phyloP scores from a whole-genome alignment of 2,329 filamentous ascomycete species.

The Penicillium sp. region DNA sequence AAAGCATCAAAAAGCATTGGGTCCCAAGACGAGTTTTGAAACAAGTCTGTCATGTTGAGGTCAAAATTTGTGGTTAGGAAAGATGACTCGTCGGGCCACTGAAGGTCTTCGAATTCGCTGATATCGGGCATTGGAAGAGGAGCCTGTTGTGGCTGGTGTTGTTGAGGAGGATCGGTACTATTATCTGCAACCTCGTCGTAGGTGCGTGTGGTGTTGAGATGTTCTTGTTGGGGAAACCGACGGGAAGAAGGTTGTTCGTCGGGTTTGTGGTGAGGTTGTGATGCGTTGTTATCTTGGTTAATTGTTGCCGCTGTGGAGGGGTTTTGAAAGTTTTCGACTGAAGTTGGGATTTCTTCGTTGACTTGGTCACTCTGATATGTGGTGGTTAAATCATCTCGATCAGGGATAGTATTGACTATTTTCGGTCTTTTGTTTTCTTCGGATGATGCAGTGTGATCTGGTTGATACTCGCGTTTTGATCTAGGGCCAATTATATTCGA shows the following conservation, averaged over 20 bases:
- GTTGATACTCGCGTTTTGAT: neutral
- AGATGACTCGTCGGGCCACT: conserved; percentile 8
- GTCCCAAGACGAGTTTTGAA: conserved; percentile 30
- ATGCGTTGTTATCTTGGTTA: neutral
- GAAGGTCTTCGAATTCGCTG: conserved; percentile 11
- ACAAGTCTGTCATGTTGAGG: conserved; percentile 29
- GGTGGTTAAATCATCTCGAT: neutral
- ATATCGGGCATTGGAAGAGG: conserved; percentile 14
- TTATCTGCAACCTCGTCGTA: neutral
- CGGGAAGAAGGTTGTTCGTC: neutral
- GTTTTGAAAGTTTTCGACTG: neutral
- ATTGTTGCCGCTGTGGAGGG: too few species aligned
- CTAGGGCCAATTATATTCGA: neutral
- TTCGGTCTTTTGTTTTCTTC: conserved; percentile 2
- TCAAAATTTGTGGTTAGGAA: conserved; percentile 24
- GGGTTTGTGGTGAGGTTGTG: neutral
- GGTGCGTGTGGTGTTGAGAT: neutral
- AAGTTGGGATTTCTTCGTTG: neutral
- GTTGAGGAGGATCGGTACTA: neutral
- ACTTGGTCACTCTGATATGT: neutral
- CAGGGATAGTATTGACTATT: neutral
- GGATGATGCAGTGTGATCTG: neutral
- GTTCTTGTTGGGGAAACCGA: neutral
- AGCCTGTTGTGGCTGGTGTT: neutral
- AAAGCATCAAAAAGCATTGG: conserved; percentile 28